These are phyloP conservation scores for Parsonsia alboflavescens DNA, from an alignment of 257 asterid species.

Conservation along the genomic window DNA sequence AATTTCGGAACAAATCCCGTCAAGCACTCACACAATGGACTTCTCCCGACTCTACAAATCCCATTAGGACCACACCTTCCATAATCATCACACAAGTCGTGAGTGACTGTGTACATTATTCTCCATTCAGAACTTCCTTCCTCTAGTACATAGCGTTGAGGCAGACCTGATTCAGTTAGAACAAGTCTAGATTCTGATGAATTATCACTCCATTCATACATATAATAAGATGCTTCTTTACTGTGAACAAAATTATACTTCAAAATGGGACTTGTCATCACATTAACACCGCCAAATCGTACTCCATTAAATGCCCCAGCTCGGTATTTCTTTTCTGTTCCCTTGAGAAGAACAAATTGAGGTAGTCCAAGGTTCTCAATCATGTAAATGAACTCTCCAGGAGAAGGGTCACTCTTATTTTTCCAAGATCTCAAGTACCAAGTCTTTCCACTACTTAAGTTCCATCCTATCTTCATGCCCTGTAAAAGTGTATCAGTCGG, in stretches of 20 bases:
- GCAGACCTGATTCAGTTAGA: not conserved
- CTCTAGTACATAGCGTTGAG: not conserved
- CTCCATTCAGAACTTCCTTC: constrained; percentile 14
- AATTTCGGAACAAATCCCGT: constrained; percentile 21
- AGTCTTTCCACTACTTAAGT: constrained; percentile 12
- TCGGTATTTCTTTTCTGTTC: not conserved
- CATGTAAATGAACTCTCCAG: constrained; percentile 19
- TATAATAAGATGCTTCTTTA: not conserved
- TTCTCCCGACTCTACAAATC: constrained; percentile 8
- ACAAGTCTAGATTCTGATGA: not conserved
- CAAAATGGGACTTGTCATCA: not conserved
- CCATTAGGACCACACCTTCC: constrained; percentile 23
- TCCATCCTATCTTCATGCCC: constrained; percentile 15
- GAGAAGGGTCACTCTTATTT: constrained; percentile 21
- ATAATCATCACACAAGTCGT: constrained; percentile 19
- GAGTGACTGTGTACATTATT: not conserved
- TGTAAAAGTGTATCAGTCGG: constrained; percentile 24
- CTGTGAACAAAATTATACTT: not conserved
- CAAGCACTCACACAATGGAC: constrained; percentile 22
- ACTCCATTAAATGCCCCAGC: constrained; percentile 6
- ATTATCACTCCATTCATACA: not conserved
- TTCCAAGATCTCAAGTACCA: constrained; percentile 21
- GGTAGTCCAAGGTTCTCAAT: constrained; percentile 23
- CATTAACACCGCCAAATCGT: not conserved
- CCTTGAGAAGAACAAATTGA: constrained; percentile 18